These are phyloP conservation scores for Nothophoma quercina DNA, from an alignment of 2,329 filamentous ascomycete genomes.

Conservation along the genomic window DNA sequence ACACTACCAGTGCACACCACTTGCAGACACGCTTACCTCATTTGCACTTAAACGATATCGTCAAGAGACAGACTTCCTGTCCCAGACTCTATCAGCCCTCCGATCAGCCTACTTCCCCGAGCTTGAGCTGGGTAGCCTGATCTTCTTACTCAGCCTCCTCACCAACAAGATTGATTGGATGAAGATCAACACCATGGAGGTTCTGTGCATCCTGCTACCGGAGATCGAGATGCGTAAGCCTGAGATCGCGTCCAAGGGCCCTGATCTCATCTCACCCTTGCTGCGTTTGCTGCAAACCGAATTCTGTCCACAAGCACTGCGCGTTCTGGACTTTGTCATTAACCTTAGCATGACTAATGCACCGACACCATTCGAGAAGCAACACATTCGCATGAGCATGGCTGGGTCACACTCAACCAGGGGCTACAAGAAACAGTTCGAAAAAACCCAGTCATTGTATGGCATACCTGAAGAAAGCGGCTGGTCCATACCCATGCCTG, in stretches of 20 bases:
- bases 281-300: constrained; percentile 89
- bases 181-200: constrained; percentile 90
- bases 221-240: constrained; percentile 92
- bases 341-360: constrained; percentile 92
- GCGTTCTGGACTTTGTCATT: constrained; percentile 94
- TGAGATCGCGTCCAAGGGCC: constrained; percentile 88
- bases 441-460: constrained; percentile 91
- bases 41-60: constrained; percentile 74
- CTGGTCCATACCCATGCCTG: constrained; percentile 94
- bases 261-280: constrained; percentile 92
- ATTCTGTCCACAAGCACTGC: constrained; percentile 88
- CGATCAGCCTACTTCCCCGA: constrained; percentile 80
- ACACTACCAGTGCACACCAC: constrained; percentile 70
- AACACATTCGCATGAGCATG: constrained; percentile 98
- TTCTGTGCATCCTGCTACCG: constrained; percentile 83
- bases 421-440: constrained; percentile 90
- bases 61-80: constrained; percentile 76
- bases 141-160: constrained; percentile 88
- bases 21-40: constrained; percentile 73
- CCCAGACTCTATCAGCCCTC: constrained; percentile 75
- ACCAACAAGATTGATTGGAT: constrained; percentile 91
- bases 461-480: constrained; percentile 95
- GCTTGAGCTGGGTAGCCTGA: constrained; percentile 83
- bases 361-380: constrained; percentile 79
- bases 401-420: constrained; percentile 81